phyloP scores from a whole-genome alignment of 805 yeast genomes.

The Tetrapisispora pingtungensis region DNA sequence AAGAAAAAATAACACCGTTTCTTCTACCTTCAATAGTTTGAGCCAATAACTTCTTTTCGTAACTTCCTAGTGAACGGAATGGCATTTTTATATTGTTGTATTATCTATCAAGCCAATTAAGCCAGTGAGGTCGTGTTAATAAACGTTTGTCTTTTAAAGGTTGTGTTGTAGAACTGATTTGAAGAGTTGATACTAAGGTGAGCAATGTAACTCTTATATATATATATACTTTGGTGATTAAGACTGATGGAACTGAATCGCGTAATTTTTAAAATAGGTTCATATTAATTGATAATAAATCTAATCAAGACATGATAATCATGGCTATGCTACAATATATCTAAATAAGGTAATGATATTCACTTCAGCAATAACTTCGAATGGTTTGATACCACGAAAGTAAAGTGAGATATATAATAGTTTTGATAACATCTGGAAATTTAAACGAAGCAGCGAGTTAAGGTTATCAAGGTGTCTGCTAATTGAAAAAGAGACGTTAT shows the following conservation, averaged over 20 bases:
- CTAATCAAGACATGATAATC: background rate
- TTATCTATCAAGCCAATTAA: no score
- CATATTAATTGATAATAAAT: no score
- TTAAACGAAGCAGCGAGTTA: no score
- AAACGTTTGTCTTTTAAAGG: no score
- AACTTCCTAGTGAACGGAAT: constrained; percentile 18
- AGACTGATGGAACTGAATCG: background rate
- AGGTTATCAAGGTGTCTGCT: no score
- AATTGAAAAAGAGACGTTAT: no score
- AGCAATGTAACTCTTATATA: background rate
- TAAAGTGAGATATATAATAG: background rate
- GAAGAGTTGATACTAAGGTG: no score
- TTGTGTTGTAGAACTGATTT: no score
- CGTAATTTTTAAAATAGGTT: background rate
- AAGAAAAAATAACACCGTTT: constrained; percentile 23
- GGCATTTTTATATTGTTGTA: constrained; percentile 11
- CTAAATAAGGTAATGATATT: background rate
- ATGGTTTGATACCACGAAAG: background rate
- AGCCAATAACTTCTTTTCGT: constrained; percentile 18
- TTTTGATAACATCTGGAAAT: no score
- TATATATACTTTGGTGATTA: no score
- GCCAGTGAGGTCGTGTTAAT: no score
- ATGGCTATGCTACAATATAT: background rate
- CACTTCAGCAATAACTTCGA: no score
- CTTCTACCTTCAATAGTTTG: constrained; percentile 17